A percentile compares a stretch with the other conserved stretches of the same genome.
Evolutionary conservation across 2,329 filamentous ascomycete species (phyloP).

Genomic region (Botryosphaeria dothidea): DNA sequence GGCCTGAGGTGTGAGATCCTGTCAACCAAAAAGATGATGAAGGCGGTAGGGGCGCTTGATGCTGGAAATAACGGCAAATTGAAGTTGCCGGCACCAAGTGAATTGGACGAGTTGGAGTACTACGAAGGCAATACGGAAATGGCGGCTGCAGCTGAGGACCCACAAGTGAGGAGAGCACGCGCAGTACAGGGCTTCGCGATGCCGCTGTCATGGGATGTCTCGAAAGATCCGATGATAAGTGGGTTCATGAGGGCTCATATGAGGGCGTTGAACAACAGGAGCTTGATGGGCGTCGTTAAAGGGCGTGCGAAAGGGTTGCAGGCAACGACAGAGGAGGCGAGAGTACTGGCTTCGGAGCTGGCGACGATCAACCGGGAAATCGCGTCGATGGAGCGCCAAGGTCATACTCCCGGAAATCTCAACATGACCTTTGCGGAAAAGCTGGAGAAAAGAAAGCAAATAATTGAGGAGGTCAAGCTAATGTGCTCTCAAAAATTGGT

Average conservation of each 20-base stretch:
- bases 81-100: not conserved
- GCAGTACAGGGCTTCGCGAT: not conserved
- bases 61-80: not conserved
- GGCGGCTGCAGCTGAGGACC: not conserved
- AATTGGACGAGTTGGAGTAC: not conserved
- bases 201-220: not conserved
- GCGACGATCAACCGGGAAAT: not conserved
- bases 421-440: not conserved
- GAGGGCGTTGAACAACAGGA: slow-evolving; percentile 1
- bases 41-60: not conserved
- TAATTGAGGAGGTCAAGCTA: not conserved
- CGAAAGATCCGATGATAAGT: not conserved
- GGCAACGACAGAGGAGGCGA: not conserved
- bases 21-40: not conserved
- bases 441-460: not conserved
- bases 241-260: not conserved
- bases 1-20: not conserved
- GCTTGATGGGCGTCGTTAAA: not conserved
- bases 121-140: not conserved
- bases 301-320: not conserved
- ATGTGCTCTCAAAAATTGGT: not conserved
- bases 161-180: not conserved
- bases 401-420: not conserved
- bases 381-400: not conserved
- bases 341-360: not conserved